Conservation (phyloP, 805 yeast species). For the Isabelozyma rhagii region DNA sequence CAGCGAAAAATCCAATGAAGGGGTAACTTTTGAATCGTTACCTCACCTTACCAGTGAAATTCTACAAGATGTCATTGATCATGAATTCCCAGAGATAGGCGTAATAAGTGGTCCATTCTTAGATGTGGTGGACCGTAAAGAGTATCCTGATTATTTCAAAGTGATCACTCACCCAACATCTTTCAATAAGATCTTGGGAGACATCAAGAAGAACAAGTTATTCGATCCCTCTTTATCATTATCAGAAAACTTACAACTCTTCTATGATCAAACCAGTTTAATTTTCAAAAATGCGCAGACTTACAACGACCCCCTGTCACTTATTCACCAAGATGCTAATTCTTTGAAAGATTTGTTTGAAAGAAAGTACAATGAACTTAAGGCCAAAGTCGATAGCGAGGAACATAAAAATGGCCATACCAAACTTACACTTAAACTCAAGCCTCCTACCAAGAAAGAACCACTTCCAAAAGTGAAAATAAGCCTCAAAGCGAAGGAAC, state of each 20-base stretch:
- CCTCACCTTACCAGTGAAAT: slow-evolving; percentile 19
- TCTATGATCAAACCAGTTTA: slow-evolving; percentile 54
- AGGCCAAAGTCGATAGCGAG: slow-evolving; percentile 15
- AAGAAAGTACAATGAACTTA: slow-evolving; percentile 31
- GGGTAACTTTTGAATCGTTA: slow-evolving; percentile 15
- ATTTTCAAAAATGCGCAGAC: slow-evolving; percentile 77
- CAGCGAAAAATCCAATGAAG: slow-evolving; percentile 11
- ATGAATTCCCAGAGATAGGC: slow-evolving; percentile 48
- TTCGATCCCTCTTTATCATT: slow-evolving; percentile 18
- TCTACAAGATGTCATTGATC: slow-evolving; percentile 39
- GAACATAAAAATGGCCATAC: slow-evolving; percentile 2
- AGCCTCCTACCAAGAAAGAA: slow-evolving; percentile 16
- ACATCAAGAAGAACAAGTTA: slow-evolving; percentile 49
- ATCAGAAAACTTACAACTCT: slow-evolving; percentile 52
- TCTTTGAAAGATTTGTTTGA: slow-evolving; percentile 54
- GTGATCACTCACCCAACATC: slow-evolving; percentile 74
- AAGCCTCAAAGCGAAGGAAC: slow-evolving; percentile 15
- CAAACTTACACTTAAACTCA: slow-evolving; percentile 25
- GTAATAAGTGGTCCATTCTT: slow-evolving; percentile 67
- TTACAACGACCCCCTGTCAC: slow-evolving; percentile 72
- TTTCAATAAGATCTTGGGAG: slow-evolving; percentile 53
- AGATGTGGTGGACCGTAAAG: slow-evolving; percentile 65
- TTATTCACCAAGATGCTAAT: slow-evolving; percentile 68
- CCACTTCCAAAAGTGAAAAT: slow-evolving; percentile 24
- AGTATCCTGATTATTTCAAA: slow-evolving; percentile 78